These are phyloP conservation scores for Phytophthora foliorum DNA, from an alignment of 352 stramenopile species.

Conservation along the genomic window DNA sequence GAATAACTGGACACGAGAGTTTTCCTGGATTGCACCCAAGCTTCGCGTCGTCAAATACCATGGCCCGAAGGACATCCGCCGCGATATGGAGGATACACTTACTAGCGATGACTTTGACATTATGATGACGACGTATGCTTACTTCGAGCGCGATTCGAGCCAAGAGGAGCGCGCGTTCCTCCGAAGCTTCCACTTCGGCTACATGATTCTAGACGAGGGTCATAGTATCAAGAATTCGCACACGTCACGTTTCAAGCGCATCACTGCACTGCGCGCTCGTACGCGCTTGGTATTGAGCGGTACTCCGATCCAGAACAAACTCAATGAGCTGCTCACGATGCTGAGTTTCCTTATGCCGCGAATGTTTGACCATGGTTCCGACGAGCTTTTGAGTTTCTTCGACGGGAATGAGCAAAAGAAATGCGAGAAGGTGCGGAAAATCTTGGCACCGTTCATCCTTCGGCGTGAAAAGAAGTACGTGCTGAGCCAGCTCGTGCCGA, in stretches of 20 bases:
- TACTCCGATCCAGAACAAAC: slow-evolving; percentile 93
- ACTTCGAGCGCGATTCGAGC: slow-evolving; percentile 91
- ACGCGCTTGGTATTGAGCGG: slow-evolving; percentile 87
- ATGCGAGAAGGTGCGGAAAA: slow-evolving; percentile 88
- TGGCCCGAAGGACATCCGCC: slow-evolving; percentile 69
- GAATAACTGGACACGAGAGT: slow-evolving; percentile 94
- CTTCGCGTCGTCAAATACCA: slow-evolving; percentile 91
- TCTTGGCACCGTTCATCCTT: slow-evolving; percentile 98
- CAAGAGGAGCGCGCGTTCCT: slow-evolving; percentile 88
- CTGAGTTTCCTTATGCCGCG: slow-evolving; percentile 94
- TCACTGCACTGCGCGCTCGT: slow-evolving; percentile 76
- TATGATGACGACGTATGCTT: slow-evolving; percentile 92
- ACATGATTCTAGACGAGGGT: slow-evolving; percentile 95
- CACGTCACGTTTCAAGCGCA: slow-evolving; percentile 90
- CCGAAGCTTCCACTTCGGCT: slow-evolving; percentile 86
- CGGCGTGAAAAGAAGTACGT: slow-evolving; percentile 97
- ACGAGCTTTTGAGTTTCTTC: slow-evolving; percentile 86
- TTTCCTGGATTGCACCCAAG: slow-evolving; percentile 93
- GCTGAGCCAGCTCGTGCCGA: slow-evolving; percentile 91
- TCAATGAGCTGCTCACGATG: slow-evolving; percentile 90
- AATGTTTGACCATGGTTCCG: slow-evolving; percentile 89
- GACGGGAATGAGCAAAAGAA: slow-evolving; percentile 84
- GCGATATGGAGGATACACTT: slow-evolving; percentile 67
- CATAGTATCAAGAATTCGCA: slow-evolving; percentile 95
- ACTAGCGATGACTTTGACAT: slow-evolving; percentile 75